Evolutionary conservation across 2,329 filamentous ascomycete genomes (phyloP).

Genomic region (Coniella vitis): DNA sequence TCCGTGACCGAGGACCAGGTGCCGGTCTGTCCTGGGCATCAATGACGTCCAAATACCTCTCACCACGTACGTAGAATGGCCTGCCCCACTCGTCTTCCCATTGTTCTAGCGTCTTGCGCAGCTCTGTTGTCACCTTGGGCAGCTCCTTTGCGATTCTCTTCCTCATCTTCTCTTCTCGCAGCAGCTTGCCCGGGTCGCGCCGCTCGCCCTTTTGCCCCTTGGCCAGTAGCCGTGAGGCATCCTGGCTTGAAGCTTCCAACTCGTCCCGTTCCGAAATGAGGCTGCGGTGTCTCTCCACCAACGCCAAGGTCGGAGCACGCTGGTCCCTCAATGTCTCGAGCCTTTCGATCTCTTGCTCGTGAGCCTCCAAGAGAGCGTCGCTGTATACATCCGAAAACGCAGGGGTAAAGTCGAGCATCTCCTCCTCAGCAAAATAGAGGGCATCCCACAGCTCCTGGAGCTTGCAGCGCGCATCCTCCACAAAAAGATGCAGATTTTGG

Average conservation of each 20-base stretch:
- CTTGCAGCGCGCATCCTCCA: slow-evolving; percentile 85
- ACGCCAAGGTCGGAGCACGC: slow-evolving; percentile 71
- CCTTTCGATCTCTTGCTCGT: slow-evolving; percentile 82
- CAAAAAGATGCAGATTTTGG: slow-evolving; percentile 91
- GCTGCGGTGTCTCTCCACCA: slow-evolving; percentile 77
- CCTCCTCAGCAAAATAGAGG: slow-evolving; percentile 91
- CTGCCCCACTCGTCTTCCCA: slow-evolving; percentile 95
- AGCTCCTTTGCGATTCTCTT: slow-evolving; percentile 96
- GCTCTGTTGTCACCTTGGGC: slow-evolving; percentile 81
- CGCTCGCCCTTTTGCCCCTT: slow-evolving; percentile 90
- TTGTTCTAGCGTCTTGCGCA: slow-evolving; percentile 70
- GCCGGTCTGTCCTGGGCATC: slow-evolving; percentile 56
- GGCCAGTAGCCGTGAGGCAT: slow-evolving; percentile 86
- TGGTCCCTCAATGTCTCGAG: slow-evolving; percentile 80
- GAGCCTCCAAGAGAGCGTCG: slow-evolving; percentile 87
- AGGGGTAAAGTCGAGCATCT: slow-evolving; percentile 97
- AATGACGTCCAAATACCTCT: slow-evolving; percentile 83
- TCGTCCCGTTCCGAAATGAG: slow-evolving; percentile 83
- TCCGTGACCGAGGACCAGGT: slow-evolving; percentile 65
- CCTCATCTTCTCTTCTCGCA: slow-evolving; percentile 96
- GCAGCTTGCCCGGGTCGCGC: slow-evolving; percentile 85
- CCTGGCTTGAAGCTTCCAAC: slow-evolving; percentile 83
- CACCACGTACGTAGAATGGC: slow-evolving; percentile 87
- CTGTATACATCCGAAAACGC: slow-evolving; percentile 97
- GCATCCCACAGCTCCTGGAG: slow-evolving; percentile 94